Evolutionary conservation across 1,139 yeast genomes (phyloP).

Genomic region (Debaryomyces subglobosus): DNA sequence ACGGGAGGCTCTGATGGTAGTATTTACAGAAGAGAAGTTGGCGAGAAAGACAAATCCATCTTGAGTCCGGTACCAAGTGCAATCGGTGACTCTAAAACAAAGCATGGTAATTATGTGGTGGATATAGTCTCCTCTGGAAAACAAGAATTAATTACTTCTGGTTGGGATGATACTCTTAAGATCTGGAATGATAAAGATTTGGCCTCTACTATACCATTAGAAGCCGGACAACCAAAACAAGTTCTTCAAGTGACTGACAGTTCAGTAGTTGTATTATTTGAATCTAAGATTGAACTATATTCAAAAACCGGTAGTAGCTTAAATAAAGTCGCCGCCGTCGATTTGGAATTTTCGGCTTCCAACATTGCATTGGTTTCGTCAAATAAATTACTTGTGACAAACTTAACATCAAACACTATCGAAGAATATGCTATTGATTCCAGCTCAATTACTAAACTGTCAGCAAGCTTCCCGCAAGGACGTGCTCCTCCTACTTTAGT

Average conservation of each 20-base stretch:
- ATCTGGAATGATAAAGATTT: constrained; percentile 37
- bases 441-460: constrained; percentile 15
- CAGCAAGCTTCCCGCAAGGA: constrained; percentile 43
- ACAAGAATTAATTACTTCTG: constrained; percentile 53
- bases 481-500: constrained; percentile 66
- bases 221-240: constrained; percentile 67
- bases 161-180: constrained; percentile 88
- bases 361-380: constrained; percentile 32
- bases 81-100: constrained; percentile 30
- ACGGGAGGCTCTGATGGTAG: constrained; percentile 90
- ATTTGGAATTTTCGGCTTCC: constrained; percentile 42
- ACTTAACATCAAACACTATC: constrained; percentile 41
- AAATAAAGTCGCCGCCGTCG: constrained; percentile 24
- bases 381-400: constrained; percentile 52
- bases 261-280: constrained; percentile 50
- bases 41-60: constrained; percentile 23
- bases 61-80: constrained; percentile 35
- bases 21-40: constrained; percentile 58
- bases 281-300: constrained; percentile 43
- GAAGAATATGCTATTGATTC: constrained; percentile 29
- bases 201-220: constrained; percentile 33
- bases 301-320: constrained; percentile 21
- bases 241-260: constrained; percentile 30
- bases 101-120: constrained; percentile 63
- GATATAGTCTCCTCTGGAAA: constrained; percentile 32